Base-by-base conservation (phyloP, 2,329 filamentous ascomycete species). In the Xylariaceae sp. region DNA sequence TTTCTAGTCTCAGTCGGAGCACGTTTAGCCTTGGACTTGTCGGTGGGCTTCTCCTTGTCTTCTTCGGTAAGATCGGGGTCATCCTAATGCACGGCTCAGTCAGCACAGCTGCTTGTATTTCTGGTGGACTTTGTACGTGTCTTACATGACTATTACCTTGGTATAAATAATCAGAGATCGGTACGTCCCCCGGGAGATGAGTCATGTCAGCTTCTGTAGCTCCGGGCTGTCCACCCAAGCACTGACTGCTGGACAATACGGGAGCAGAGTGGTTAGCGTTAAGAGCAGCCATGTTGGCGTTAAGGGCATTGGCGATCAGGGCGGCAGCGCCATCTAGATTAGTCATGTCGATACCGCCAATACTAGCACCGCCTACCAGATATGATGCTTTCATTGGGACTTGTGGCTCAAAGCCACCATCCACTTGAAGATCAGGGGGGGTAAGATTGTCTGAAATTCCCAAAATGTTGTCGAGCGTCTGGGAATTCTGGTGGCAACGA, bases 331-430 rank as follows among this genome's bases (percentile, higher is more conserved):
- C 58, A 23, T 49, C 51, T 16, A 59, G 50, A 3, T 21, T 26
- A 6, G 32, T 54, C 56, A 61, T 59, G 47, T 57, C 53, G 18
- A 55, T n/a, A 21, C 53, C 53, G 30, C 35, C 53, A 16, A 55
- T 50, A 20, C n/a, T 46, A 20, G 10, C 1, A 33, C 43, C 54
- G 4, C 47, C 39, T 33, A 16, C 44, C 33, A 29, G 5, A 20
- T 41, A 49, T 18, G 50, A 50, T 8, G 53, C 41, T 4, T 21
- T 42, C 26, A 16, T 10, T 20, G 42, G 30, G 27, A 24, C 26
- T 29, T 26, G 16, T 32, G 24, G 6, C 13, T n/a, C 15, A 37
- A 30, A n/a, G 6, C 33, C 20, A 20, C 30, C 18, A 3, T 37
- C 29, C 15, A 26, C 27, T 9, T 27, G 7, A 23, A 18, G 2